Evolutionary conservation across 345 rosid species (phyloP).

Genomic region (Heritiera fomes): DNA sequence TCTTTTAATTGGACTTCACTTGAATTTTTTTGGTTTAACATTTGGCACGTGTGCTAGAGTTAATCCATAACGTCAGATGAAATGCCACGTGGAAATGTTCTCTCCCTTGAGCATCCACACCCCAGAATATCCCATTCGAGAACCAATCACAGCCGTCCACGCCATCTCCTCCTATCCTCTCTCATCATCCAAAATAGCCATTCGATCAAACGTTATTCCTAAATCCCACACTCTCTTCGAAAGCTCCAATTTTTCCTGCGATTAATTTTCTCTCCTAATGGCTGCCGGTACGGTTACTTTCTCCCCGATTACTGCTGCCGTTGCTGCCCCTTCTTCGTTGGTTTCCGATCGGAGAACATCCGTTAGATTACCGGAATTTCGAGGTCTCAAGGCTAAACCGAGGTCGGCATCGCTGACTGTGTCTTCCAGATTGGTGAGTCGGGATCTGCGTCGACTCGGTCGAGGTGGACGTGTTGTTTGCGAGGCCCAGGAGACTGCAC

Average conservation of each 20-base stretch:
- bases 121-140: constrained; percentile 13
- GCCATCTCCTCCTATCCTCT: neutral
- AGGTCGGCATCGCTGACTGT: neutral
- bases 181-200: neutral
- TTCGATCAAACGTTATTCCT: neutral
- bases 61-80: neutral
- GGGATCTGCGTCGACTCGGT: neutral
- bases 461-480: constrained; percentile 28
- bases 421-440: constrained; percentile 20
- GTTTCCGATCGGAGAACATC: constrained; percentile 17
- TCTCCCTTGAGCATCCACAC: neutral
- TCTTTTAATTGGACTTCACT: no score
- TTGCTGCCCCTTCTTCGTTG: constrained; percentile 18
- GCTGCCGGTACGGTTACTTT: constrained; percentile 12
- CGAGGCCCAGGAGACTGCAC: constrained; percentile 35
- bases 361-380: constrained; percentile 17
- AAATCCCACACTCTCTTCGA: neutral
- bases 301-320: neutral
- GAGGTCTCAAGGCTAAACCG: constrained; percentile 27
- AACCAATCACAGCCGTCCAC: constrained; percentile 17
- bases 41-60: neutral
- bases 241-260: neutral
- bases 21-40: no score
- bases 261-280: constrained; percentile 14
- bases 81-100: neutral